A percentile compares a stretch with the other conserved stretches of the same genome.
Evolutionary conservation across 139 green algal species (phyloP).

Genomic region (Pseudopediastrum boryanum): DNA sequence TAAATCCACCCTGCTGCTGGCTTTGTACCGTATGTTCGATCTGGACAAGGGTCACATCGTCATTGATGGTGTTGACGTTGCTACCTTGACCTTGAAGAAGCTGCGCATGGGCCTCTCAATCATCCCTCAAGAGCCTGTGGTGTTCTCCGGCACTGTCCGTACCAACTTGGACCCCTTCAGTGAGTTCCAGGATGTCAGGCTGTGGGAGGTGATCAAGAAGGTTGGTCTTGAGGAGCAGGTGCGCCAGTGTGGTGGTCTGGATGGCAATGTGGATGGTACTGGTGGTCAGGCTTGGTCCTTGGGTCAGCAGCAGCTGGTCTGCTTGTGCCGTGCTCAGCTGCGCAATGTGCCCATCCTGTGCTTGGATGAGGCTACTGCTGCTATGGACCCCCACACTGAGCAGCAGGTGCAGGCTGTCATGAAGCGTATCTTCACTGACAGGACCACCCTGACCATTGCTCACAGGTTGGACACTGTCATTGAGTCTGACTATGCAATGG

Average conservation of each 20-base stretch:
- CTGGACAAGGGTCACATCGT: slow-evolving; percentile 50
- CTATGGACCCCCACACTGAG: slow-evolving; percentile 78
- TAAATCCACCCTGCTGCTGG: slow-evolving; percentile 82
- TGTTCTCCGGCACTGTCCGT: slow-evolving; percentile 81
- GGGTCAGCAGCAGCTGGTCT: slow-evolving; percentile 80
- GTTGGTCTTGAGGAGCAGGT: slow-evolving; percentile 49
- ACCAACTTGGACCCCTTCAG: slow-evolving; percentile 85
- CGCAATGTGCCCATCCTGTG: slow-evolving; percentile 66
- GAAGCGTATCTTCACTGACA: slow-evolving; percentile 54
- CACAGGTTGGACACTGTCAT: slow-evolving; percentile 82
- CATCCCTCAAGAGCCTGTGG: slow-evolving; percentile 78
- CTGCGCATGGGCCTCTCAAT: slow-evolving; percentile 69
- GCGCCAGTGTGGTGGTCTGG: slow-evolving; percentile 62
- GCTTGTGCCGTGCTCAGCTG: slow-evolving; percentile 74
- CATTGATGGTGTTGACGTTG: slow-evolving; percentile 77
- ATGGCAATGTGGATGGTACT: slow-evolving; percentile 59
- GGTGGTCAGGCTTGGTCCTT: slow-evolving; percentile 59
- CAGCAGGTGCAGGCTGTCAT: slow-evolving; percentile 68
- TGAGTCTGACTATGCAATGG: slow-evolving; percentile 69
- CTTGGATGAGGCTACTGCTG: slow-evolving; percentile 81
- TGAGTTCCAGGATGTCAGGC: slow-evolving; percentile 43
- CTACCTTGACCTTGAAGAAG: slow-evolving; percentile 53
- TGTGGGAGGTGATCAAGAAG: slow-evolving; percentile 55
- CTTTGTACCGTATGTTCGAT: slow-evolving; percentile 80
- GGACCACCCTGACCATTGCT: slow-evolving; percentile 73